phyloP scores from a whole-genome alignment of 192 early-diverging fungal species.

The Coemansia sp. region DNA sequence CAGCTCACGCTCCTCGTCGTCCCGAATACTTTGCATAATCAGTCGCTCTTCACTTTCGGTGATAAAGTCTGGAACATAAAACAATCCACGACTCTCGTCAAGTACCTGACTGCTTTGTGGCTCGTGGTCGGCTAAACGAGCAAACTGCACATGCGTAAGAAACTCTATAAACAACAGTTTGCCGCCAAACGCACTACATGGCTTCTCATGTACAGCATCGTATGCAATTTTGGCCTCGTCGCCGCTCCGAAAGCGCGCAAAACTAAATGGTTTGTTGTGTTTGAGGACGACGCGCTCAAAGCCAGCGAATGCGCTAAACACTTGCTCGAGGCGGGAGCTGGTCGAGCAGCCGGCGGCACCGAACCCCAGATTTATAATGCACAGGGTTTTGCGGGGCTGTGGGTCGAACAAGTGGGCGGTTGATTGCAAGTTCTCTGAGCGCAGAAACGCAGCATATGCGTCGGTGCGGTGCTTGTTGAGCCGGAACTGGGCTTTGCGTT shows the following conservation, averaged over 20 bases:
- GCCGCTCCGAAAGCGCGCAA: conserved; percentile 28
- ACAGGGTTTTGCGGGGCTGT: conserved; percentile 23
- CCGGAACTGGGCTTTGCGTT: conserved; percentile 10
- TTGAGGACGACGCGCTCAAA: conserved; percentile 44
- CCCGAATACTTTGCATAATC: conserved; percentile 23
- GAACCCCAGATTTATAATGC: conserved; percentile 34
- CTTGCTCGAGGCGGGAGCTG: conserved; percentile 30
- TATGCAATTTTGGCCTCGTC: conserved; percentile 29
- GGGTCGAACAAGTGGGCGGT: conserved; percentile 7
- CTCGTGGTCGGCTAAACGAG: conserved; percentile 4
- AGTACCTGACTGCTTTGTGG: neutral
- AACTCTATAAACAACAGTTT: conserved; percentile 50
- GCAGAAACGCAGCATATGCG: conserved; percentile 18
- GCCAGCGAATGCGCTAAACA: conserved; percentile 19
- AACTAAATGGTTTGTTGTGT: conserved; percentile 52
- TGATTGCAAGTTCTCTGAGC: conserved; percentile 7
- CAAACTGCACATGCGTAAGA: conserved; percentile 22
- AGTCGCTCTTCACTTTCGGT: conserved; percentile 34
- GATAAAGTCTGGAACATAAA: conserved; percentile 46
- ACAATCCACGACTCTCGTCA: conserved; percentile 24
- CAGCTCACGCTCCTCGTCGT: conserved; percentile 11
- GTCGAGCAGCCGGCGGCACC: conserved; percentile 35
- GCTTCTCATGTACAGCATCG: conserved; percentile 19
- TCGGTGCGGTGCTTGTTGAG: conserved; percentile 13
- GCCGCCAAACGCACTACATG: conserved; percentile 12